Conservation (phyloP, 306 rosid genomes). For the Mucuna pruriens region DNA sequence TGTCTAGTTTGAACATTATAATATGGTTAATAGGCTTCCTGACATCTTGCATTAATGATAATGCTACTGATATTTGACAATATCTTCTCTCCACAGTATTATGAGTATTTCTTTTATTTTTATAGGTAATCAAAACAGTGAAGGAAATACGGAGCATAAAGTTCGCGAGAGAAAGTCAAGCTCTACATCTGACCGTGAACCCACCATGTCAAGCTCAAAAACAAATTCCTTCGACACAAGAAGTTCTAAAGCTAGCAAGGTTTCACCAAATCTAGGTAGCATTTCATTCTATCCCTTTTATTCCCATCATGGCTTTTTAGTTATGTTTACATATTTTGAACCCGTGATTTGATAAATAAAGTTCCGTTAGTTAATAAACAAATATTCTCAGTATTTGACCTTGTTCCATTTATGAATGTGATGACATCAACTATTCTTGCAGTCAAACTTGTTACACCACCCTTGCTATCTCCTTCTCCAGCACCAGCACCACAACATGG, state of each 20-base stretch:
- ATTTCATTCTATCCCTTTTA: constrained; percentile 14
- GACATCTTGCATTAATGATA: neutral
- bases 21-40: neutral
- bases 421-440: constrained; percentile 44
- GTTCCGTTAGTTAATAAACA: neutral
- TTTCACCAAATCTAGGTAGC: constrained; percentile 62
- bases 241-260: constrained; percentile 46
- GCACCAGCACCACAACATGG: constrained; percentile 40
- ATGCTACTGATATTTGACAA: neutral
- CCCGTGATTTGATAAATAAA: neutral
- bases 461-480: constrained; percentile 48
- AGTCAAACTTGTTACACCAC: constrained; percentile 56
- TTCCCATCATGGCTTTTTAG: neutral
- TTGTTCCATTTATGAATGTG: constrained; percentile 29
- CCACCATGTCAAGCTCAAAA: constrained; percentile 40
- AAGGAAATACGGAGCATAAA: constrained; percentile 44
- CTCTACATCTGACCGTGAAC: constrained; percentile 49
- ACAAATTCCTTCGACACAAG: constrained; percentile 46
- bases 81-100: neutral
- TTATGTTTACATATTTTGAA: constrained; percentile 6
- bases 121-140: constrained; percentile 47
- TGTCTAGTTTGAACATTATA: neutral
- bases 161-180: constrained; percentile 53
- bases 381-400: neutral
- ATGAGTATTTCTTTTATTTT: constrained; percentile 15